A percentile compares a stretch with the other conserved stretches of the same genome.
Conservation (phyloP, 2,329 filamentous ascomycete genomes). For the Xylaria sp. region DNA sequence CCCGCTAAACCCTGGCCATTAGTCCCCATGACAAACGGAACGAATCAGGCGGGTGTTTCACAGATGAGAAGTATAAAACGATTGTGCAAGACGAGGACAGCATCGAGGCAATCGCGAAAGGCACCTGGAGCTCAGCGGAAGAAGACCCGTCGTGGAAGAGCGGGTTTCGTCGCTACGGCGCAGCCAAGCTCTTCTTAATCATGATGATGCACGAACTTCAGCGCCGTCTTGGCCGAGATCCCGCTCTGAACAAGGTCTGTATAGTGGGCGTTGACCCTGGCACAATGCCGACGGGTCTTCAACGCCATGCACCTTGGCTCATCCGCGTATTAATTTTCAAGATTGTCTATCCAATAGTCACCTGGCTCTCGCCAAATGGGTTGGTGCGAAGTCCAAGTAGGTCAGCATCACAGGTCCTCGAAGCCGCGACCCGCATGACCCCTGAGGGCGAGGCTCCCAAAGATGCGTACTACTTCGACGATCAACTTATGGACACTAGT, state of each 20-base stretch:
- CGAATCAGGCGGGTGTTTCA: conserved; percentile 13
- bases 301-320: conserved; percentile 10
- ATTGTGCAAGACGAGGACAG: conserved; percentile 37
- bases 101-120: conserved; percentile 41
- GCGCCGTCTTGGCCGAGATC: conserved; percentile 37
- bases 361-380: conserved; percentile 12
- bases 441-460: conserved; percentile 4
- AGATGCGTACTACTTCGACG: conserved; percentile 20
- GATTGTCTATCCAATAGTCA: conserved; percentile 18
- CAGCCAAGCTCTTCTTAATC: conserved; percentile 44
- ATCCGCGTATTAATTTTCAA: conserved; percentile 9
- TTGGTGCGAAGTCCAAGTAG: not conserved
- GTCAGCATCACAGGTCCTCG: conserved; percentile 10
- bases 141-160: conserved; percentile 42
- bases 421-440: conserved; percentile 1
- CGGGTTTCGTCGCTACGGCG: conserved; percentile 46
- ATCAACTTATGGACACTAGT: conserved; percentile 6
- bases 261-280: conserved; percentile 39
- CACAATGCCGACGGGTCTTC: conserved; percentile 15
- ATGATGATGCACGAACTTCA: conserved; percentile 50
- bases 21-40: conserved; percentile 29
- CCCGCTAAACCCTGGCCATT: not conserved
- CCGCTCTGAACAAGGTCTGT: conserved; percentile 39
- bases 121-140: conserved; percentile 40
- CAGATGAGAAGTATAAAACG: conserved; percentile 36